Evolutionary conservation across 1,139 yeast species (phyloP).

Genomic region (Pichia sp.): DNA sequence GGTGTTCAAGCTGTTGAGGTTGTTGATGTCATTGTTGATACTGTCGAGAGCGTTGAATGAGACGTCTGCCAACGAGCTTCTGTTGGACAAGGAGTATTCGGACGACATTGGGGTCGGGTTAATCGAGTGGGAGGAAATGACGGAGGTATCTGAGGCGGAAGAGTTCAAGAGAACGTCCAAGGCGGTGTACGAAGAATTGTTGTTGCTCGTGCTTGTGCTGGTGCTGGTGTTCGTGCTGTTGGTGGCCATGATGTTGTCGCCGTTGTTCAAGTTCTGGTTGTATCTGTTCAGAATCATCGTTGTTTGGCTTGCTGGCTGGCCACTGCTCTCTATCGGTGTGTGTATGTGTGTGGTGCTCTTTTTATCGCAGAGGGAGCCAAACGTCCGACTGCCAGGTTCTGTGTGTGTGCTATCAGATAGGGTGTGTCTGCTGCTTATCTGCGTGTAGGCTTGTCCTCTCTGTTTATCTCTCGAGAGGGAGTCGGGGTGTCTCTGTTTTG

Average conservation of each 20-base stretch:
- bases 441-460: too few species aligned
- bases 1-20: slow-evolving; percentile 5
- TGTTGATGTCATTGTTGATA: slow-evolving; percentile 7
- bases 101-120: slow-evolving; percentile 7
- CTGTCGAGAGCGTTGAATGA: background rate
- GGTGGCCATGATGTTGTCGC: background rate
- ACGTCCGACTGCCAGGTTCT: too few species aligned
- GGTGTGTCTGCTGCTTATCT: too few species aligned
- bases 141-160: slow-evolving; percentile 4
- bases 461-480: too few species aligned
- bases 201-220: background rate
- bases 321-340: background rate
- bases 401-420: too few species aligned
- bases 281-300: background rate
- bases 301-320: too few species aligned
- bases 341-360: background rate
- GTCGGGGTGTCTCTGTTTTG: too few species aligned
- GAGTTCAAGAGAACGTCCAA: slow-evolving; percentile 1
- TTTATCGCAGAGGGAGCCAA: background rate
- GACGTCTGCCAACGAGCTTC: slow-evolving; percentile 15
- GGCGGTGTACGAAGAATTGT: background rate
- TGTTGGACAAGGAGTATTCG: slow-evolving; percentile 14
- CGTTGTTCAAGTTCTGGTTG: background rate
- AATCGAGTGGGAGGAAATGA: background rate
- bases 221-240: too few species aligned